phyloP scores from a whole-genome alignment of 306 rosid genomes.

The Vigna angularis region DNA sequence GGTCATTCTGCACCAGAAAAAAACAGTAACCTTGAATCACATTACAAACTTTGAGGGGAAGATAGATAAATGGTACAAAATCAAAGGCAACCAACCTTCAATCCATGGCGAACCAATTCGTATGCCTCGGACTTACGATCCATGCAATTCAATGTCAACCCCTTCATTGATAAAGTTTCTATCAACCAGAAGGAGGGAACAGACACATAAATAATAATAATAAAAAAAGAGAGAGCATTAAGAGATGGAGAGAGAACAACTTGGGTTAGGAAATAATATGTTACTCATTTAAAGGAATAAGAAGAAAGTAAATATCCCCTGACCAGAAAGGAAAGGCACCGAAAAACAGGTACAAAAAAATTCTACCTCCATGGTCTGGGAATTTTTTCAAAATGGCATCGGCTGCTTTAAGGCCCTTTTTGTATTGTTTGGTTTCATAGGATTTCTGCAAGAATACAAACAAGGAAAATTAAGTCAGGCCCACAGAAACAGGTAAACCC shows the following conservation, averaged over 20 bases:
- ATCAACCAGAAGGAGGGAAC: slow-evolving; percentile 47
- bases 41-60: slow-evolving; percentile 5
- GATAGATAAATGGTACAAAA: slow-evolving; percentile 11
- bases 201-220: slow-evolving; percentile 31
- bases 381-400: slow-evolving; percentile 88
- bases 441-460: slow-evolving; percentile 70
- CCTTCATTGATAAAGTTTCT: slow-evolving; percentile 99
- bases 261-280: background rate
- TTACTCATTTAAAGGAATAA: slow-evolving; percentile 1
- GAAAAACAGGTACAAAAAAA: background rate
- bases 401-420: slow-evolving; percentile 95
- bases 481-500: slow-evolving; percentile 4
- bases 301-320: slow-evolving; percentile 15
- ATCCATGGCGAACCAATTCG: slow-evolving; percentile 88
- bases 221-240: background rate
- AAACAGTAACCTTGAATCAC: slow-evolving; percentile 39
- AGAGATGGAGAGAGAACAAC: background rate
- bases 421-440: slow-evolving; percentile 95
- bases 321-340: slow-evolving; percentile 9
- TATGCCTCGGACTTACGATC: slow-evolving; percentile 97
- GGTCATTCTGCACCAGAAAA: slow-evolving; percentile 80
- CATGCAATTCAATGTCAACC: slow-evolving; percentile 94
- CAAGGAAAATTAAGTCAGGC: slow-evolving; percentile 6
- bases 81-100: slow-evolving; percentile 61
- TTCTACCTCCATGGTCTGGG: slow-evolving; percentile 95